These are phyloP conservation scores for Dispira simplex DNA, from an alignment of 192 early-diverging fungal genomes.

Conservation along the genomic window DNA sequence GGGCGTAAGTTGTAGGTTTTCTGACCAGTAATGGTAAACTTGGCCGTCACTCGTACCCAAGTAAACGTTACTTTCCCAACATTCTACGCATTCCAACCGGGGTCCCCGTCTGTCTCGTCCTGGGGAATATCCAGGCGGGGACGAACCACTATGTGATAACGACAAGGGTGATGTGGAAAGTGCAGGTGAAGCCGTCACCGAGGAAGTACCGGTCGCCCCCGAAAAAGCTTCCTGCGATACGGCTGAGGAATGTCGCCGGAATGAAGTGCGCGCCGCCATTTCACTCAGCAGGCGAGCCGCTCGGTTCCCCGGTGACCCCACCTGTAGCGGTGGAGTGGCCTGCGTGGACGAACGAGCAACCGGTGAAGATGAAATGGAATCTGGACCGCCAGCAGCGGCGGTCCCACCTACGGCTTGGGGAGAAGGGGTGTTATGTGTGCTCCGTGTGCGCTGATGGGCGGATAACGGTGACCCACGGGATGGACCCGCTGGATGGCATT, in stretches of 20 bases:
- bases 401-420: neutral
- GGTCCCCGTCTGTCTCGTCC: neutral
- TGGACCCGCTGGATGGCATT: neutral
- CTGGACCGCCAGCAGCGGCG: neutral
- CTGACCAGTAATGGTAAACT: slow-evolving; percentile 3
- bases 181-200: neutral
- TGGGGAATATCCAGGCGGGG: neutral
- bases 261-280: neutral
- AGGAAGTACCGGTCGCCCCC: neutral
- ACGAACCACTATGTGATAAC: neutral
- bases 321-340: no score
- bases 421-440: neutral
- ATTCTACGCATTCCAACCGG: neutral
- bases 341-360: neutral
- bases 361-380: neutral
- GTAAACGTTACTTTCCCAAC: slow-evolving; percentile 9
- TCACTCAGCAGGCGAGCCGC: slow-evolving; percentile 2
- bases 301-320: neutral
- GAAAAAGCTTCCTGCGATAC: neutral
- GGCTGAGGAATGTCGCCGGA: slow-evolving; percentile 7
- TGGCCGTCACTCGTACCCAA: slow-evolving; percentile 3
- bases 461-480: neutral
- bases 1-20: neutral
- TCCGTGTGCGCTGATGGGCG: neutral
- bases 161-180: neutral